phyloP scores from a whole-genome alignment of 2,329 filamentous ascomycete genomes.

The Fusarium praegraminearum region DNA sequence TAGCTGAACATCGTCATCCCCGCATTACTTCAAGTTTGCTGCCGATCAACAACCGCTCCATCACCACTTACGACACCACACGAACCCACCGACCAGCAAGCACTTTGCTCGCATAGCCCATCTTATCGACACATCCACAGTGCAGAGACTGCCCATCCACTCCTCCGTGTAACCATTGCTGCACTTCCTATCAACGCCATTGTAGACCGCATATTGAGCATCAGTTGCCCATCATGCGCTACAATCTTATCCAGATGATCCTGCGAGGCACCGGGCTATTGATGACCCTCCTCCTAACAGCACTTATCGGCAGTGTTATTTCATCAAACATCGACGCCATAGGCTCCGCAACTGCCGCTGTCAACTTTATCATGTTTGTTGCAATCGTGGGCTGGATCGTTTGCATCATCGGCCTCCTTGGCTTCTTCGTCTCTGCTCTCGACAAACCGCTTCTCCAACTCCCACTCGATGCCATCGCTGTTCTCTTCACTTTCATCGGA shows the following conservation, averaged over 20 bases:
- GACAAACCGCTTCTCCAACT: slow-evolving; percentile 65
- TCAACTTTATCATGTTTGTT: slow-evolving; percentile 78
- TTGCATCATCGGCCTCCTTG: slow-evolving; percentile 71
- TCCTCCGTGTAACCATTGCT: neutral
- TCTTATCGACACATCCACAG: neutral
- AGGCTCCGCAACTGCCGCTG: slow-evolving; percentile 58
- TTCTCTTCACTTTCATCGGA: slow-evolving; percentile 77
- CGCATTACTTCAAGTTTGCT: slow-evolving; percentile 26
- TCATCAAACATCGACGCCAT: slow-evolving; percentile 61
- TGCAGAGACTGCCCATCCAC: neutral
- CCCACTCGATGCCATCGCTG: slow-evolving; percentile 68
- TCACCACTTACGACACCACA: neutral
- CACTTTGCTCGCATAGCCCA: neutral
- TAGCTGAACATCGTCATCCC: slow-evolving; percentile 37
- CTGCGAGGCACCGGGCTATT: slow-evolving; percentile 64
- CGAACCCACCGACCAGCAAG: neutral
- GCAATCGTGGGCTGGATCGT: slow-evolving; percentile 74
- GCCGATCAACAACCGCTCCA: slow-evolving; percentile 28
- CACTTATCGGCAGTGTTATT: slow-evolving; percentile 70
- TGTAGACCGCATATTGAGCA: slow-evolving; percentile 19
- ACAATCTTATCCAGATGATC: slow-evolving; percentile 58
- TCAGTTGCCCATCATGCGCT: slow-evolving; percentile 47
- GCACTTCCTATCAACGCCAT: slow-evolving; percentile 2
- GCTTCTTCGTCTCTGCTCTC: slow-evolving; percentile 65
- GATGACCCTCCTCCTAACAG: slow-evolving; percentile 65